Evolutionary conservation across 495 filamentous ascomycete genomes (phyloP).

Genomic region (Pseudotulostoma volvatum): DNA sequence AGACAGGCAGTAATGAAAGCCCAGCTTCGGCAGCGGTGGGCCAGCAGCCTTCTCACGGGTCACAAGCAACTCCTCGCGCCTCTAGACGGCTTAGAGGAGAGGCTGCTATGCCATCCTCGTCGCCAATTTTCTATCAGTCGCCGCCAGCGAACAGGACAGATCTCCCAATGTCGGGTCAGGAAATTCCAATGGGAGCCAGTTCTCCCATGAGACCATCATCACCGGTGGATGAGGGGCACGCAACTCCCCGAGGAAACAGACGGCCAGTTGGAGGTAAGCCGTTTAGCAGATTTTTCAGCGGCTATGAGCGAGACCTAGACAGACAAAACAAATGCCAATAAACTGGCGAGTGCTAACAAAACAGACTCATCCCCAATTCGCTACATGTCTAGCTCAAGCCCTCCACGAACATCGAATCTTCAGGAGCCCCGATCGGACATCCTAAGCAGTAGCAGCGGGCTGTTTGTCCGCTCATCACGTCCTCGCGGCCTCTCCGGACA

Average conservation of each 20-base stretch:
- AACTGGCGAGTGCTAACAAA: no score
- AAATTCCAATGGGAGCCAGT: conserved; percentile 40
- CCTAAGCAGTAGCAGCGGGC: conserved; percentile 62
- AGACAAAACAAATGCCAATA: no score
- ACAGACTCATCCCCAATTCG: conserved; percentile 80
- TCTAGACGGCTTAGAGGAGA: conserved; percentile 27
- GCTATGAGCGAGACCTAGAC: no score
- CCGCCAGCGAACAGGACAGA: conserved; percentile 45
- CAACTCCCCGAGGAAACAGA: conserved; percentile 55
- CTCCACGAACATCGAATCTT: conserved; percentile 41
- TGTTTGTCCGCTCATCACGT: conserved; percentile 61
- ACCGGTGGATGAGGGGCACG: conserved; percentile 41
- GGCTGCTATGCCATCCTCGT: conserved; percentile 41
- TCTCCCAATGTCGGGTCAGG: conserved; percentile 22
- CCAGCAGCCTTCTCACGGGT: conserved; percentile 7
- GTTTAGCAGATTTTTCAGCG: conserved; percentile 6
- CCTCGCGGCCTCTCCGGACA: conserved; percentile 30
- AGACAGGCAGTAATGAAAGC: conserved; percentile 23
- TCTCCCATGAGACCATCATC: conserved; percentile 49
- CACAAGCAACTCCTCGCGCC: conserved; percentile 27
- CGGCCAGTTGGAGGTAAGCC: conserved; percentile 47
- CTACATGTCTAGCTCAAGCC: conserved; percentile 77
- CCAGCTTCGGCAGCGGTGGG: conserved; percentile 12
- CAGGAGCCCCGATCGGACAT: conserved; percentile 40
- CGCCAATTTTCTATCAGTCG: conserved; percentile 70